Percentiles rank a stretch among this genome's conserved stretches.
These are phyloP conservation scores for Fusarium clavum DNA, from an alignment of 2,329 filamentous ascomycete genomes.

Conservation along the genomic window DNA sequence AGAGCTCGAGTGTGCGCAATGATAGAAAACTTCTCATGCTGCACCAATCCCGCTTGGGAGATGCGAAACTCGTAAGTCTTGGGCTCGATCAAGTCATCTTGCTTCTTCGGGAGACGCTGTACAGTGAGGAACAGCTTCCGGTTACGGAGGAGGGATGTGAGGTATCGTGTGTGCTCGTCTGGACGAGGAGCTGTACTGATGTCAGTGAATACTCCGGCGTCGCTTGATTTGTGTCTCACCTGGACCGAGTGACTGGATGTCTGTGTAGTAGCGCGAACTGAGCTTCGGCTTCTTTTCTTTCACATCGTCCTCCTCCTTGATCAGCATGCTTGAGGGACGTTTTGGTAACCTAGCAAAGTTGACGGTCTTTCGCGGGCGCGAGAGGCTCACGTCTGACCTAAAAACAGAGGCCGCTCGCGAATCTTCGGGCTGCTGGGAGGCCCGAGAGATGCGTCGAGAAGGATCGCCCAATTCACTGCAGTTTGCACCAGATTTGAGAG, in stretches of 20 bases:
- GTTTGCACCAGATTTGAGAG: constrained; percentile 33
- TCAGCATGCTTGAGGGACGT: constrained; percentile 10
- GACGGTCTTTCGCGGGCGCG: background rate
- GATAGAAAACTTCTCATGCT: constrained; percentile 30
- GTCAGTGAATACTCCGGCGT: background rate
- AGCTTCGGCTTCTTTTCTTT: constrained; percentile 6
- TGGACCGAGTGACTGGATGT: constrained; percentile 32
- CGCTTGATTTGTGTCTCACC: constrained; percentile 9
- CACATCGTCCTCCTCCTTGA: background rate
- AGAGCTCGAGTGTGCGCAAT: constrained; percentile 22
- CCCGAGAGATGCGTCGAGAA: constrained; percentile 14
- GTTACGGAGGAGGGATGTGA: constrained; percentile 32
- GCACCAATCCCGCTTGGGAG: constrained; percentile 38
- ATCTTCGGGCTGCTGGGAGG: constrained; percentile 1
- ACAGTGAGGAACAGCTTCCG: constrained; percentile 29
- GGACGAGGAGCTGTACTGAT: constrained; percentile 24
- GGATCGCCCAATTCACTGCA: constrained; percentile 32
- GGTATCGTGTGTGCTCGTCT: constrained; percentile 29
- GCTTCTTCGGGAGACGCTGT: constrained; percentile 6
- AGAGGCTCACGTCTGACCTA: background rate
- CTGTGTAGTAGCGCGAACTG: constrained; percentile 6
- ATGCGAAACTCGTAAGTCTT: constrained; percentile 30
- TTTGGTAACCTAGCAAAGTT: background rate
- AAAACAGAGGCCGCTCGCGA: background rate
- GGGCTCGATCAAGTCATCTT: background rate